Evolutionary conservation across 1,284 basidiomycete genomes (phyloP).

Genomic region (Ustilago esculenta): DNA sequence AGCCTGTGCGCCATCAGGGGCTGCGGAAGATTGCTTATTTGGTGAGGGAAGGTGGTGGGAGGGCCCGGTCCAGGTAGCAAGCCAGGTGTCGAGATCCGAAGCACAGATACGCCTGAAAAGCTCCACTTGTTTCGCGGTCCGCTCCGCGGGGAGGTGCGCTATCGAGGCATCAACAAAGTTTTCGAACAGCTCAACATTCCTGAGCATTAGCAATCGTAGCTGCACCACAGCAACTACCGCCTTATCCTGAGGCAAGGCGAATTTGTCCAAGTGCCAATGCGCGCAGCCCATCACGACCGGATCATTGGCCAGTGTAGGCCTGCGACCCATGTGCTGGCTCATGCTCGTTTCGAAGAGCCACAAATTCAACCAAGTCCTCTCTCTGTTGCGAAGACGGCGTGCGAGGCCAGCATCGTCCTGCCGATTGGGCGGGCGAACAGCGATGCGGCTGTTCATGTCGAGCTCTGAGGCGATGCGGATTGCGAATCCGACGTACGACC

Average conservation of each 20-base stretch:
- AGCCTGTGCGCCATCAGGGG: no score
- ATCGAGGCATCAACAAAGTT: conserved; percentile 30
- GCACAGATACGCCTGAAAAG: conserved; percentile 41
- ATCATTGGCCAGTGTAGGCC: conserved; percentile 48
- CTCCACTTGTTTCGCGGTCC: conserved; percentile 42
- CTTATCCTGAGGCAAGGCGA: conserved; percentile 41
- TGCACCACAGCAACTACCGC: conserved; percentile 52
- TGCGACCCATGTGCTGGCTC: conserved; percentile 51
- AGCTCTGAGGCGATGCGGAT: conserved; percentile 53
- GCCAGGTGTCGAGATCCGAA: conserved; percentile 43
- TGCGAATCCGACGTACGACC: conserved; percentile 46
- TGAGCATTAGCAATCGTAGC: conserved; percentile 36
- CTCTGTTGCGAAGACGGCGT: conserved; percentile 33
- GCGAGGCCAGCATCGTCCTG: conserved; percentile 29
- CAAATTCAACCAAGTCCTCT: conserved; percentile 52
- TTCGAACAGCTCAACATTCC: conserved; percentile 49
- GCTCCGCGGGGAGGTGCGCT: conserved; percentile 7
- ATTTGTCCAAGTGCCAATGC: conserved; percentile 47
- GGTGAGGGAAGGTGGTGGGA: conserved; percentile 11
- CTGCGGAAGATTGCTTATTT: no score
- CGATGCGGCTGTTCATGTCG: conserved; percentile 48
- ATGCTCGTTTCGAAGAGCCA: conserved; percentile 53
- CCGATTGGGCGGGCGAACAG: conserved; percentile 11
- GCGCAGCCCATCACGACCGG: conserved; percentile 50
- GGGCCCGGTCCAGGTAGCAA: conserved; percentile 41